phyloP scores from a whole-genome alignment of 2,329 filamentous ascomycete genomes.

The Fusarium floridanum region DNA sequence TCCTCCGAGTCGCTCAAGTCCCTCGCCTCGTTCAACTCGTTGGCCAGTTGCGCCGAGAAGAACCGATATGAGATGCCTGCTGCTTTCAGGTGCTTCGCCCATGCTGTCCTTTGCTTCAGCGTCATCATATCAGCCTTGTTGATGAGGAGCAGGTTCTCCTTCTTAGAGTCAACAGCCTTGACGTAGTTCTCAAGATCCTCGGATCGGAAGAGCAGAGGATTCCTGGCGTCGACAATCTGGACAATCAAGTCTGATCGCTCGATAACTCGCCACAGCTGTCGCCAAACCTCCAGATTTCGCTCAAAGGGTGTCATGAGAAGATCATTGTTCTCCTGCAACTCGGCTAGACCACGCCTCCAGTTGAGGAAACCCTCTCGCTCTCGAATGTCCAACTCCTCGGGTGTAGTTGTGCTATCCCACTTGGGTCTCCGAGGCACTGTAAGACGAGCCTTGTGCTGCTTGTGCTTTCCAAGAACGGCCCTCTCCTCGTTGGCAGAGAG shows the following conservation, averaged over 20 bases:
- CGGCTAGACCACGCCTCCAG: conserved; percentile 91
- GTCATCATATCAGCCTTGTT: conserved; percentile 99
- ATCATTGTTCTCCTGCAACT: conserved; percentile 94
- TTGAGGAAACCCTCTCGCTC: conserved; percentile 86
- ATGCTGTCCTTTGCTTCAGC: conserved; percentile 80
- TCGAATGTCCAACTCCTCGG: conserved; percentile 80
- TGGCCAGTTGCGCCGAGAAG: conserved; percentile 94
- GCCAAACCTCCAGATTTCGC: conserved; percentile 96
- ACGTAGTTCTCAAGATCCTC: conserved; percentile 95
- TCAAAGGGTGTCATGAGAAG: conserved; percentile 98
- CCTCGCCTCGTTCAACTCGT: conserved; percentile 85
- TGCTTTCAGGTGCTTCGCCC: conserved; percentile 88
- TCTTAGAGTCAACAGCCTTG: conserved; percentile 88
- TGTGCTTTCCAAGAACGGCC: conserved; percentile 82
- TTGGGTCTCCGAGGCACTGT: conserved; percentile 91
- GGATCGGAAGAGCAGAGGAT: conserved; percentile 92
- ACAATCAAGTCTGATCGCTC: conserved; percentile 96
- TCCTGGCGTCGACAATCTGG: conserved; percentile 97
- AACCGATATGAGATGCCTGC: conserved; percentile 91
- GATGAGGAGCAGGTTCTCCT: conserved; percentile 91
- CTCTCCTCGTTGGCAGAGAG: conserved; percentile 88
- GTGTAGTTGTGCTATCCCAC: conserved; percentile 90
- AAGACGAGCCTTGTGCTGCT: conserved; percentile 80
- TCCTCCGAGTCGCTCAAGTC: conserved; percentile 64
- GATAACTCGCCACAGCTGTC: conserved; percentile 97